Evolutionary conservation across 2,329 filamentous ascomycete species (phyloP), one percentile per base, ranked within the genome.

Genomic region (Juglanconis oblonga): DNA sequence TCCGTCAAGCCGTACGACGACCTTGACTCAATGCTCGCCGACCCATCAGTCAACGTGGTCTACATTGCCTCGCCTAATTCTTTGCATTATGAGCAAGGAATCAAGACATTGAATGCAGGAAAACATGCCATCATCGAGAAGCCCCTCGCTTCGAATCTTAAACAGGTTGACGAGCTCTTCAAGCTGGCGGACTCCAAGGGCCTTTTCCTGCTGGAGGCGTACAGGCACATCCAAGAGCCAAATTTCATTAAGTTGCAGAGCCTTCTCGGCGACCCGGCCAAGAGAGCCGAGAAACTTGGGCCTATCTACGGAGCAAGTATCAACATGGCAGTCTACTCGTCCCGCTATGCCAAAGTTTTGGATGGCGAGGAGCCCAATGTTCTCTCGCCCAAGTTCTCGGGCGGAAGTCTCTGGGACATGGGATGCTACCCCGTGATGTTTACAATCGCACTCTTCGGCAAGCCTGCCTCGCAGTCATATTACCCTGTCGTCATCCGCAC

Each of bases 101-200:
- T 83, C 64, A 77, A 79, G 62, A 74, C 74, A n/a, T 70, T 84
- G 8, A 65, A 72, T 7, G 79, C 79, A 14, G 79, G 80, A 9
- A 85, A 84, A 64, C 80, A 84, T 66, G 81, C 83, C 2, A 70
- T 84, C 0, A 77, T 78, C 5, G 82, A 85, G 67, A 85, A 85
- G 65, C 81, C 82, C 17, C 75, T 84, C 32, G 79, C 78, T 1
- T 77, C 77, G 51, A 79, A 83, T 64, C 66, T 83, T 10, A 70
- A 74, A 3, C 74, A 76, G 1, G 81, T 82, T 0, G 69, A 73
- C 32, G 73, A 77, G n/a, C 73, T 86, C 33, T 70, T 84, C 31
- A 61, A 74, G 6, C 82, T 76, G 72, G 58, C 62, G 10, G 59
- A 63, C 47, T 48, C 53, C 1, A 60, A 64, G 36, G 59, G 58